Evolutionary conservation across 78 protist genomes (phyloP), one percentile per base, ranked within the genome.

Genomic region (Anaeramoeba ignava): DNA sequence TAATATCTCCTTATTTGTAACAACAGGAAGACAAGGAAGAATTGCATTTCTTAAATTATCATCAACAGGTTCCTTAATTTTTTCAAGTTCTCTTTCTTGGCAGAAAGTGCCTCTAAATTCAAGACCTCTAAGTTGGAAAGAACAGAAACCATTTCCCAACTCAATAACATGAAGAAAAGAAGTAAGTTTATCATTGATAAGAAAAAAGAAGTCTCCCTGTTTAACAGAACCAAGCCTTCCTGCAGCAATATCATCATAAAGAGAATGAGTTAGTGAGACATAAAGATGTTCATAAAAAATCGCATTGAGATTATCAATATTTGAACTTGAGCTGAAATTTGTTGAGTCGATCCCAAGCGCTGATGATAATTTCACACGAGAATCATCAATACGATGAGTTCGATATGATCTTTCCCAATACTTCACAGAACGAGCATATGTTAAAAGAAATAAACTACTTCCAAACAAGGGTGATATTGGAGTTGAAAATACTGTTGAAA

Each of bases 361-460:
- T 54, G 8, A 27, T 8, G 36, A 27, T 54, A 54, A 17, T 54
- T 54, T 54, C 73, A 54, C 17, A 54, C 17, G 8, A 8, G 73
- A 54, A 17, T 8, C 73, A 54, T 54, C 73, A 8, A 54, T 54
- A 27, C 73, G 8, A 27, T 17, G 8, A 8, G 73, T 54, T 54
- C 73, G 73, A 54, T 54, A 54, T 27, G 73, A 54, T 54, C 17
- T 54, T 54, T 54, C 73, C 73, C 73, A 54, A 54, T 54, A 54
- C 17, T 17, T 54, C 17, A 54, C 73, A 54, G 73, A 17, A 27
- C 73, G 73, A 17, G 73, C 36, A 17, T 54, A 54, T 27, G 73
- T 54, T 54, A 54, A 54, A 27, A 54, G 73, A 17, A 54, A 54
- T 17, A 8, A 54, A 17, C 73, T 17, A 54, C 36, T 27, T 17